Base-by-base conservation (phyloP, 192 early-diverging fungal genomes). In the Cetraspora pellucida region DNA sequence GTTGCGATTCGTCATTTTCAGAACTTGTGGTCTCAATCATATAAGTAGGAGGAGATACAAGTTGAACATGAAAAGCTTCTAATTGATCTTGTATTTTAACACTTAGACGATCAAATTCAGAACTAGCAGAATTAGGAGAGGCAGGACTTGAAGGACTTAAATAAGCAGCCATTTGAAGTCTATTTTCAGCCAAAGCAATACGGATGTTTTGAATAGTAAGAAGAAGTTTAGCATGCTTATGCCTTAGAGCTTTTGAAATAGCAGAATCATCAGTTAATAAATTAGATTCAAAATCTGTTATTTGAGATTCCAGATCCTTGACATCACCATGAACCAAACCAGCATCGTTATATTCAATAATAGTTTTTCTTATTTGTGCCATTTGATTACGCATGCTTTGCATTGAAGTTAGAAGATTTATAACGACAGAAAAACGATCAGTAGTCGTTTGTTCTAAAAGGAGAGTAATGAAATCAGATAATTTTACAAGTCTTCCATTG, bases 91-190 rank as follows among this genome's bases (percentile, higher is more conserved):
- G 23, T 16, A 75, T 49, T 19, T 28, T 21, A 64, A 64, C 21
- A 3, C 19, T 37, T 75, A 75, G 14, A 27, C 74, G 58, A 50
- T 75, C 74, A 64, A 75, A 75, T 60, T 75, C 74, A 5, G 74
- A 75, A 28, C 54, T 59, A 60, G 72, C 49, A 43, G 72, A 74
- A 60, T 57, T 74, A 17, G 72, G 72, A 27, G 74, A 75, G 50
- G 50, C 49, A 14, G 74, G 74, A 75, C 59, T 64, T 30, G 74
- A 75, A 21, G 74, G 74, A 64, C 74, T 75, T 60, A 75, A 50
- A 64, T 75, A 75, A 3, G 74, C 74, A 11, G 74, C 74, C 74
- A 75, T 75, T 64, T 75, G 59, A 75, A 75, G 60, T 75, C n/a
- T 60, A 52, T 63, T 63, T 52, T 75, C 59, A 13, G 58, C 57